Evolutionary conservation across 768 basidiomycete genomes (phyloP).

Genomic region (Leucocoprinus sp.): DNA sequence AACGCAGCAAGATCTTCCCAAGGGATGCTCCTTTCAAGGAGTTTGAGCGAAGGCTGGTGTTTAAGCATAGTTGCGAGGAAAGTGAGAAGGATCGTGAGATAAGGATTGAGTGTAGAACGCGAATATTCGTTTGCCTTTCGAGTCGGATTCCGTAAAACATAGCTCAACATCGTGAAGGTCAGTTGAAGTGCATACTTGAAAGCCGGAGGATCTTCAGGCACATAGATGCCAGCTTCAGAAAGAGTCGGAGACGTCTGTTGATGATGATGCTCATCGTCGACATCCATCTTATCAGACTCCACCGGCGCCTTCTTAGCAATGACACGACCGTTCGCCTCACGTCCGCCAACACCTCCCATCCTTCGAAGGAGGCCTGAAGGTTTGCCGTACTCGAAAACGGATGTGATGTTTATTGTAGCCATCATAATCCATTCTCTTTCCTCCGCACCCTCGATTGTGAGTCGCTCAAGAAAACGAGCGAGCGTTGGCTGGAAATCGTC

Average conservation of each 20-base stretch:
- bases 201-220: constrained; percentile 46
- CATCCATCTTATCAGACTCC: constrained; percentile 41
- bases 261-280: constrained; percentile 19
- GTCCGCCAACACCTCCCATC: constrained; percentile 41
- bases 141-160: constrained; percentile 56
- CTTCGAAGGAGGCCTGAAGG: constrained; percentile 62
- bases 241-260: constrained; percentile 21
- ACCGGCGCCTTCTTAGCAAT: constrained; percentile 41
- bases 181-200: constrained; percentile 75
- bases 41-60: constrained; percentile 47
- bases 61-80: constrained; percentile 77
- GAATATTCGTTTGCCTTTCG: constrained; percentile 53
- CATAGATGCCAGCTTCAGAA: constrained; percentile 22
- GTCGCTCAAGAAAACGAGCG: constrained; percentile 79
- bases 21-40: constrained; percentile 73
- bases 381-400: constrained; percentile 83
- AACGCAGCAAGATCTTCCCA: constrained; percentile 70
- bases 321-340: constrained; percentile 33
- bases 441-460: constrained; percentile 72
- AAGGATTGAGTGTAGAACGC: constrained; percentile 65
- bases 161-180: constrained; percentile 67
- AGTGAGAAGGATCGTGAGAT: constrained; percentile 78
- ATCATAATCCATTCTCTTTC: constrained; percentile 97
- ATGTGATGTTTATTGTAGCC: constrained; percentile 76
- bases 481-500: constrained; percentile 83